Evolutionary conservation across 257 asterid genomes (phyloP).

Genomic region (Fraxinus pennsylvanica): DNA sequence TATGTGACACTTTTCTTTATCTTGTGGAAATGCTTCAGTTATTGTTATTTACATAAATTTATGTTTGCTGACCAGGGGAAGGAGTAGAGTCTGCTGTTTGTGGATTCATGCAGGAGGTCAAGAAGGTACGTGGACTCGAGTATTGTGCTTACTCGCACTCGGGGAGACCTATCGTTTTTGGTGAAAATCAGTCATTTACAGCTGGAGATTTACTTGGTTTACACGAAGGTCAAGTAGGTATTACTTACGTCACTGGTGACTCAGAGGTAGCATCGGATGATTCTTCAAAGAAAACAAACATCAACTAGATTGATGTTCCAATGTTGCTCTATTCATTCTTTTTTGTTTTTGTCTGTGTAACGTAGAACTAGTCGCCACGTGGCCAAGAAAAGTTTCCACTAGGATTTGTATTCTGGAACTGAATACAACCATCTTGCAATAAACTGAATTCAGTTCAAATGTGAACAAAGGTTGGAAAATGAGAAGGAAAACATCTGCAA

Average conservation of each 20-base stretch:
- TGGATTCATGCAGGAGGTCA: slow-evolving; percentile 32
- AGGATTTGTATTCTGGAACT: background rate
- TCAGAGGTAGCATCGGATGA: slow-evolving; percentile 14
- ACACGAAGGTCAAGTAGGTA: slow-evolving; percentile 42
- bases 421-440: background rate
- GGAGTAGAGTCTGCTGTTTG: slow-evolving; percentile 70
- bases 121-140: slow-evolving; percentile 49
- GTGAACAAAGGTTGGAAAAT: background rate
- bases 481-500: background rate
- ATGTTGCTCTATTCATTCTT: background rate
- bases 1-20: no score
- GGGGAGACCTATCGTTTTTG: slow-evolving; percentile 42
- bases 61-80: slow-evolving; percentile 55
- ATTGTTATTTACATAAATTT: background rate
- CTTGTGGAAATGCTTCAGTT: background rate
- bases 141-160: slow-evolving; percentile 62
- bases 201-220: slow-evolving; percentile 53
- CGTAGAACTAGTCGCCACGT: background rate
- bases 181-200: slow-evolving; percentile 38
- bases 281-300: slow-evolving; percentile 2
- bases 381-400: background rate
- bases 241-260: slow-evolving; percentile 16
- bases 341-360: background rate
- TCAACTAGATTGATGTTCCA: slow-evolving; percentile 12
- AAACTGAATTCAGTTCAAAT: background rate